Percentiles rank a stretch among this genome's conserved stretches.
These are phyloP conservation scores for Candolleomyces eurysporus DNA, from an alignment of 768 basidiomycete genomes.

Conservation along the genomic window DNA sequence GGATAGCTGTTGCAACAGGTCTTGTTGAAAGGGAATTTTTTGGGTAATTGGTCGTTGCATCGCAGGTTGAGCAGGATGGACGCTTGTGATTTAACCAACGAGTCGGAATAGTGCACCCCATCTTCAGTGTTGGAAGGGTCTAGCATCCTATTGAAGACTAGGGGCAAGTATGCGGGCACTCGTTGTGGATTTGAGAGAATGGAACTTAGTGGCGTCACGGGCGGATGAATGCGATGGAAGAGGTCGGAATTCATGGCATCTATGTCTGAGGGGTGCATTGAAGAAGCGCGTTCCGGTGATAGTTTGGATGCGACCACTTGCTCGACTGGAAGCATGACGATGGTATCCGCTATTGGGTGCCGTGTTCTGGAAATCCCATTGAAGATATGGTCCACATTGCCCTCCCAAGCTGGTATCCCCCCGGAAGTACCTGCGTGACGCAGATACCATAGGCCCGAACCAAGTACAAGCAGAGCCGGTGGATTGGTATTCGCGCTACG, in stretches of 20 bases:
- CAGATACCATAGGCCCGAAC: slow-evolving; percentile 89
- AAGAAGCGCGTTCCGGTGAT: slow-evolving; percentile 56
- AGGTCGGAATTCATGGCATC: slow-evolving; percentile 92
- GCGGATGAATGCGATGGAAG: slow-evolving; percentile 58
- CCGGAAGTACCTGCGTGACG: slow-evolving; percentile 71
- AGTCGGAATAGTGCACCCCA: slow-evolving; percentile 76
- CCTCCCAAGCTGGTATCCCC: slow-evolving; percentile 77
- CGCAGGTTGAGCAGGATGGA: slow-evolving; percentile 75
- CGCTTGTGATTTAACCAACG: slow-evolving; percentile 65
- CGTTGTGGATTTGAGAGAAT: background rate
- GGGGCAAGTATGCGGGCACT: slow-evolving; percentile 56
- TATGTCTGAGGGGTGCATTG: slow-evolving; percentile 76
- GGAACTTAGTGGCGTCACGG: slow-evolving; percentile 12
- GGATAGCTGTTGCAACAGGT: slow-evolving; percentile 84
- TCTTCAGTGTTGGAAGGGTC: slow-evolving; percentile 75
- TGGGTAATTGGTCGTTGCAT: slow-evolving; percentile 73
- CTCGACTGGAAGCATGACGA: slow-evolving; percentile 79
- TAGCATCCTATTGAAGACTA: slow-evolving; percentile 80
- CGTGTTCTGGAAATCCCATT: slow-evolving; percentile 15
- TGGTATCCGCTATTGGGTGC: slow-evolving; percentile 58
- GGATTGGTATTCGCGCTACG: slow-evolving; percentile 9
- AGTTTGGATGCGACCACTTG: slow-evolving; percentile 67
- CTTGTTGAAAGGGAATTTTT: slow-evolving; percentile 63
- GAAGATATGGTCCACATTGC: slow-evolving; percentile 67
- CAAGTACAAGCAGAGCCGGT: slow-evolving; percentile 74